A percentile compares a stretch with the other conserved stretches of the same genome.
phyloP scores from a whole-genome alignment of 2,329 filamentous ascomycete species.

The Tolypocladium album region DNA sequence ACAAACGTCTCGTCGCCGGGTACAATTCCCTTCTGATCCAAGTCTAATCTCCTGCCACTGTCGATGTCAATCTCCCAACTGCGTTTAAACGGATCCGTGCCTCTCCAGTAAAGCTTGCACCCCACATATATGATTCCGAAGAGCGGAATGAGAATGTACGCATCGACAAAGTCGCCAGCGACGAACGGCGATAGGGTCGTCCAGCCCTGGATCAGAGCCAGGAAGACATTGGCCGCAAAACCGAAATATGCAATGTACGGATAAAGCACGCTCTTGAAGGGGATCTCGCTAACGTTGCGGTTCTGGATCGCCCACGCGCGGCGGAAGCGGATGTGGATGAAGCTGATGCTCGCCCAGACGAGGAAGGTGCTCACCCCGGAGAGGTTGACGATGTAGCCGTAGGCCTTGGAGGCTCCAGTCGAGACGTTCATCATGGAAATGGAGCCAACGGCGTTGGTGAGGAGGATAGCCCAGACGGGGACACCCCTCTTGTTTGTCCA shows the following conservation, averaged over 20 bases:
- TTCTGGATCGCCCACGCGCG: conserved; percentile 50
- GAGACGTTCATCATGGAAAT: conserved; percentile 68
- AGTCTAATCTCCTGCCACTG: conserved; percentile 41
- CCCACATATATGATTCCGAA: conserved; percentile 46
- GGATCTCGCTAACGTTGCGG: conserved; percentile 39
- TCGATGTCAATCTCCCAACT: conserved; percentile 44
- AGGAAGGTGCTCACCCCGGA: conserved; percentile 61
- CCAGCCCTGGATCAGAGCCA: conserved; percentile 53
- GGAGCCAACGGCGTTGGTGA: conserved; percentile 61
- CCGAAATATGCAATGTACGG: conserved; percentile 51
- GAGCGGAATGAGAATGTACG: conserved; percentile 50
- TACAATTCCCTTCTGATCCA: conserved; percentile 31
- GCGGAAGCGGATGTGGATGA: conserved; percentile 64
- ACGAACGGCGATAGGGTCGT: conserved; percentile 47
- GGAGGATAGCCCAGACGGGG: conserved; percentile 48
- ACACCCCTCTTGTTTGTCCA: conserved; percentile 56
- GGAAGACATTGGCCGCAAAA: conserved; percentile 44
- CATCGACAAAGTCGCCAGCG: conserved; percentile 49
- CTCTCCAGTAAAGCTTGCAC: conserved; percentile 41
- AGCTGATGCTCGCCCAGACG: conserved; percentile 60
- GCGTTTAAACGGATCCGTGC: conserved; percentile 38
- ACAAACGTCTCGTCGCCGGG: conserved; percentile 17
- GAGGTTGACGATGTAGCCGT: conserved; percentile 59
- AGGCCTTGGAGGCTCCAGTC: conserved; percentile 54
- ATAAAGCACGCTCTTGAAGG: conserved; percentile 43